Evolutionary conservation across 352 stramenopile genomes (phyloP), one percentile per base, ranked within the genome.

Genomic region (Phytophthora citricola): DNA sequence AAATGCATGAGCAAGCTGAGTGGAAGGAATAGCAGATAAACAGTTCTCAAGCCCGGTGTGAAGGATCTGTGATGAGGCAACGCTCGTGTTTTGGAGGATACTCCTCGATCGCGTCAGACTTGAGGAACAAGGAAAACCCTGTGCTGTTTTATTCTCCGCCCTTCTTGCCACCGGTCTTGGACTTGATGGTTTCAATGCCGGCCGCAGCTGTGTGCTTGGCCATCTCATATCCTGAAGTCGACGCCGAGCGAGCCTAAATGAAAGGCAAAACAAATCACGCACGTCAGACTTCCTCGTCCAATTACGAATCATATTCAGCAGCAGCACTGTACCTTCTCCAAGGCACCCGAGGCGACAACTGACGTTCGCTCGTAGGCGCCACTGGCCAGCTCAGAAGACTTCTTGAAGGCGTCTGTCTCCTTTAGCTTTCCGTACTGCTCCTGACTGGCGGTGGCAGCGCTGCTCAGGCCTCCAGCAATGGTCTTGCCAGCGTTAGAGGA

Each of bases 331-430:
- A 91, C 84, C 81, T 91, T 91, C 61, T 92, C 86, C 43, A 89
- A 66, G 10, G 81, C 81, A 44, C 78, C 86, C 29, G 81, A 89
- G 7, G 86, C 86, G 24, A 91, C 86, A 8, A 85, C 34, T 8
- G 83, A 86, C 52, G 80, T 90, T 53, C 84, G 74, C 58, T 91
- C 83, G 49, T 85, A 85, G 27, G 73, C 72, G 15, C 73, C 73
- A 50, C 79, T 87, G 11, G 85, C 85, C 7, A 89, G 71, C 24
- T 63, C 81, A 10, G 83, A 86, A 17, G 83, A 90, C 66, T 89
- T 92, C 71, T 96, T 96, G 78, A 90, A 96, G 29, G 86, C 85
- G 6, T 92, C 88, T 27, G 88, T 91, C 53, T 91, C 86, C 67
- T 92, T 92, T 4, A 96, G 71, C 72, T 93, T 94, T 59, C 63